These are phyloP conservation scores for Aspergillus homomorphus DNA, from an alignment of 495 filamentous ascomycete genomes.

Conservation along the genomic window DNA sequence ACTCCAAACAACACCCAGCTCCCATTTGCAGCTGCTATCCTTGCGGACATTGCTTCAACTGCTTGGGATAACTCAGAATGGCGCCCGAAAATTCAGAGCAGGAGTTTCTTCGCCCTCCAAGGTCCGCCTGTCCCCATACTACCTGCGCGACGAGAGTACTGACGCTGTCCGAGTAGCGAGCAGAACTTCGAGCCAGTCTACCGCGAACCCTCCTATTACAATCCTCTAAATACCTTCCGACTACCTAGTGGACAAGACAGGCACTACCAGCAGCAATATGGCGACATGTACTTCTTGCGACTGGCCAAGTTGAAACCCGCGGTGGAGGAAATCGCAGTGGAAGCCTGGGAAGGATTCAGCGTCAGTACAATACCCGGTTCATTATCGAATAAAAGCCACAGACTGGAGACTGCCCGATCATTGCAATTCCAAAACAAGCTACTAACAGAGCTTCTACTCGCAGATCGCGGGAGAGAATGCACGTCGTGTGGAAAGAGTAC, in stretches of 20 bases:
- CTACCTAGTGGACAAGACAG: slow-evolving; percentile 65
- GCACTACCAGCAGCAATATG: slow-evolving; percentile 92
- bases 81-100: slow-evolving; percentile 23
- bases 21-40: not conserved
- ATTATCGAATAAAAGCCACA: not conserved
- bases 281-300: slow-evolving; percentile 94
- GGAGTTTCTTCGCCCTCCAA: slow-evolving; percentile 38
- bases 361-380: slow-evolving; percentile 33
- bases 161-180: slow-evolving; percentile 29
- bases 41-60: too few relatives aligned
- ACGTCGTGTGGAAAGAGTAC: slow-evolving; percentile 72
- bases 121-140: slow-evolving; percentile 25
- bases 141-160: slow-evolving; percentile 13
- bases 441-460: slow-evolving; percentile 11
- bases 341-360: slow-evolving; percentile 71
- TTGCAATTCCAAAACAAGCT: not conserved
- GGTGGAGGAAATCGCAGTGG: slow-evolving; percentile 68
- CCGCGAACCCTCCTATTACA: slow-evolving; percentile 63
- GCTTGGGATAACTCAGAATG: slow-evolving; percentile 22
- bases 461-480: slow-evolving; percentile 76
- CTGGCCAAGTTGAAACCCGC: slow-evolving; percentile 82
- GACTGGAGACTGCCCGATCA: not conserved
- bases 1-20: not conserved
- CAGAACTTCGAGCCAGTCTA: slow-evolving; percentile 40
- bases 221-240: slow-evolving; percentile 67